These are phyloP conservation scores for Chlamydomonas schloesseri DNA, from an alignment of 139 green algal genomes.

Conservation along the genomic window DNA sequence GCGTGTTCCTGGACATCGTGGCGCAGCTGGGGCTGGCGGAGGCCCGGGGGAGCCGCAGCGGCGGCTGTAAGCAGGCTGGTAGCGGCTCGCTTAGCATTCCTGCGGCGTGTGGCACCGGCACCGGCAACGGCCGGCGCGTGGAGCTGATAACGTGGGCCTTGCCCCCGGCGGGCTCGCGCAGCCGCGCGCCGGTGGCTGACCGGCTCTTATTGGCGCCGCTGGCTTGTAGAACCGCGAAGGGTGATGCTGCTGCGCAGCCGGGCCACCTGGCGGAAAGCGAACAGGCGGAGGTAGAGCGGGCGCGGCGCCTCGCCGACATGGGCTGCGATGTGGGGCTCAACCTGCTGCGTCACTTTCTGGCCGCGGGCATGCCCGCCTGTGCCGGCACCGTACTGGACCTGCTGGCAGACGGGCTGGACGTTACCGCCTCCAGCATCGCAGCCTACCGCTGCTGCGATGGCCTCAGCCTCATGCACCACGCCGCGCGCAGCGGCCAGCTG, in stretches of 20 bases:
- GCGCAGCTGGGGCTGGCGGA: too few species aligned
- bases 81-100: too few species aligned
- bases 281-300: neutral
- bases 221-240: too few species aligned
- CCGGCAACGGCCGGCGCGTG: too few species aligned
- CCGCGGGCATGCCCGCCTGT: neutral
- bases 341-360: slow-evolving; percentile 12
- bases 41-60: neutral
- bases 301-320: neutral
- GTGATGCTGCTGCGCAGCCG: too few species aligned
- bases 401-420: neutral
- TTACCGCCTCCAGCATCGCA: neutral
- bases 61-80: neutral
- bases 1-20: slow-evolving; percentile 24
- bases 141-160: too few species aligned
- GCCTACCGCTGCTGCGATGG: neutral
- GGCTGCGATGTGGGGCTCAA: neutral
- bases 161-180: too few species aligned
- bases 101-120: too few species aligned
- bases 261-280: too few species aligned
- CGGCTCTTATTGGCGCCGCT: too few species aligned
- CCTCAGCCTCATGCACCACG: slow-evolving; percentile 28
- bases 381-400: slow-evolving; percentile 7
- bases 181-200: too few species aligned
- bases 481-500: neutral